A percentile compares a stretch with the other conserved stretches of the same genome.
These are phyloP conservation scores for Astrocystis sublimbata DNA, from an alignment of 495 filamentous ascomycete genomes.

Conservation along the genomic window DNA sequence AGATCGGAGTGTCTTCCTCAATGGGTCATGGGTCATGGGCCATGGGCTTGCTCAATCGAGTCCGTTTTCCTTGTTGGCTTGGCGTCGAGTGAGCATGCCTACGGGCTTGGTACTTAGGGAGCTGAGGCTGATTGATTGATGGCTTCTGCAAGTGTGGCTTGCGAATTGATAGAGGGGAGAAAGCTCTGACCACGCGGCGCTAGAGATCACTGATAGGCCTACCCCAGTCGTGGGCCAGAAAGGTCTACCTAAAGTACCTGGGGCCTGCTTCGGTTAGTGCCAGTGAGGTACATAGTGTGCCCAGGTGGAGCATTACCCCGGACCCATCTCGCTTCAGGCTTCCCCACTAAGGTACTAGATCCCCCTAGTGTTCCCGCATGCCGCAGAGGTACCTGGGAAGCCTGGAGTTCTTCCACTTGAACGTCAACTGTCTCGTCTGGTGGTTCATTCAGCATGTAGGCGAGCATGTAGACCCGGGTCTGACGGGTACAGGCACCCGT, in stretches of 20 bases:
- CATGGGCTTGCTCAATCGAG: neutral
- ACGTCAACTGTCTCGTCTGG: no score
- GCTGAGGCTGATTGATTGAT: neutral
- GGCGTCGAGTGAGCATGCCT: neutral
- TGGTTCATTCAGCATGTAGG: no score
- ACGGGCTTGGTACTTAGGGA: neutral
- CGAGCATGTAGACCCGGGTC: no score
- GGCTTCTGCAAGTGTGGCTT: neutral
- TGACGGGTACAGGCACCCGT: no score
- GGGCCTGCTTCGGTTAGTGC: no score
- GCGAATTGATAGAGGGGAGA: neutral
- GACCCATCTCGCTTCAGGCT: neutral
- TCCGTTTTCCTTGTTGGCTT: neutral
- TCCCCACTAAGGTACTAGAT: no score
- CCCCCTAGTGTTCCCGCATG: neutral
- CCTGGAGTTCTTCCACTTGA: no score
- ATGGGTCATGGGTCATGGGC: constrained; percentile 1
- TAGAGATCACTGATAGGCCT: no score
- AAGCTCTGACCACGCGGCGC: constrained; percentile 15
- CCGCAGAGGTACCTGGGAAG: neutral
- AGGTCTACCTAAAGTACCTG: no score
- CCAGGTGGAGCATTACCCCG: neutral
- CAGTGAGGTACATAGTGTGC: neutral
- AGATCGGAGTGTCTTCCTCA: constrained; percentile 6
- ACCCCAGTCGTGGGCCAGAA: no score